phyloP scores from a whole-genome alignment of 164 flowering plant genomes.

The Malania oleifera region DNA sequence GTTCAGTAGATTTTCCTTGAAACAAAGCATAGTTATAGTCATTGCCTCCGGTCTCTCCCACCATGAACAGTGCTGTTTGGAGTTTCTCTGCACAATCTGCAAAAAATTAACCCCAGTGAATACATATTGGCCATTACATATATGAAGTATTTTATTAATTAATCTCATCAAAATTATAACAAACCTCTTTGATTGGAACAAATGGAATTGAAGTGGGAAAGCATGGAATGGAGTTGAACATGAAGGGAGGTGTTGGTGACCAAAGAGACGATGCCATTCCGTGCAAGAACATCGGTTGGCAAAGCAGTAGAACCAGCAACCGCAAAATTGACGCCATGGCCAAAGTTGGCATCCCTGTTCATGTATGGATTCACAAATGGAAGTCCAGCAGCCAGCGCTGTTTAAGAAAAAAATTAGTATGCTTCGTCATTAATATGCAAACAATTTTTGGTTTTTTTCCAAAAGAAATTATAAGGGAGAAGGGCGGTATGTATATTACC shows the following conservation, averaged over 20 bases:
- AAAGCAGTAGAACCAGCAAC: conserved; percentile 31
- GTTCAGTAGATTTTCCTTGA: conserved; percentile 12
- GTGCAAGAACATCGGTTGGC: background rate
- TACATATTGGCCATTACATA: background rate
- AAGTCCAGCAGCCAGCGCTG: conserved; percentile 13
- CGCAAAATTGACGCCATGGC: conserved; percentile 31
- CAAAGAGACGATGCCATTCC: background rate
- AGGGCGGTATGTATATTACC: conserved; percentile 5
- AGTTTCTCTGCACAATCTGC: conserved; percentile 20
- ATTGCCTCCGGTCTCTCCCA: conserved; percentile 40
- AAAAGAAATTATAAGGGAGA: background rate
- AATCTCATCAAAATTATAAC: background rate
- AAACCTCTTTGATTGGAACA: background rate
- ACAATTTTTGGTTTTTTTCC: no score
- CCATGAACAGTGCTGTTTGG: conserved; percentile 23
- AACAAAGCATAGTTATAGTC: conserved; percentile 26
- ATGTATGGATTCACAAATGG: conserved; percentile 16
- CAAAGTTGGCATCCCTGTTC: background rate
- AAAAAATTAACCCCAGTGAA: background rate
- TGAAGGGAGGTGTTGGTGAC: conserved; percentile 15
- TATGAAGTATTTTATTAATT: no score
- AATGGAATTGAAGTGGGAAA: conserved; percentile 6
- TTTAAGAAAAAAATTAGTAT: background rate
- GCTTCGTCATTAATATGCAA: no score
- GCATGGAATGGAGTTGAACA: conserved; percentile 19